phyloP scores from a whole-genome alignment of 1,139 yeast genomes.

The Kodamaea ohmeri region DNA sequence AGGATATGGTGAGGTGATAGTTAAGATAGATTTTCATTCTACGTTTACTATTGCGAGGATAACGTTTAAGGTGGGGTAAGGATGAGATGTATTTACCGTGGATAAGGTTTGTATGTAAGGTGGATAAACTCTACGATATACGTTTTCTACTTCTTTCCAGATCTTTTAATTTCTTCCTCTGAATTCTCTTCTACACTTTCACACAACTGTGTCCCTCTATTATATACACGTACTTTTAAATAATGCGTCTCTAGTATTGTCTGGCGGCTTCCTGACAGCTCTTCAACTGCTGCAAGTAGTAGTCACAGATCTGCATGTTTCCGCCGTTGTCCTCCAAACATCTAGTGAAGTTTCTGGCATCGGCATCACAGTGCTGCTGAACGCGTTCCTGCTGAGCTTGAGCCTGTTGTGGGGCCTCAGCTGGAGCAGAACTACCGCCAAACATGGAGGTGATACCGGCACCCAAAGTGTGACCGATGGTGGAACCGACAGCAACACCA shows the following conservation, averaged over 20 bases:
- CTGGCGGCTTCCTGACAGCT: conserved; percentile 95
- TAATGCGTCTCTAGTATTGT: conserved; percentile 49
- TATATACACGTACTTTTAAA: conserved; percentile 5
- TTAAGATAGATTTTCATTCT: neutral
- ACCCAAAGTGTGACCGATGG: conserved; percentile 95
- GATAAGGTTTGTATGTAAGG: no score
- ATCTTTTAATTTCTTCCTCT: no score
- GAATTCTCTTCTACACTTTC: neutral
- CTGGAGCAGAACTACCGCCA: conserved; percentile 61
- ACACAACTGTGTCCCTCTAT: no score
- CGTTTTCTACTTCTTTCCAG: no score
- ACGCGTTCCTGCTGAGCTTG: conserved; percentile 31
- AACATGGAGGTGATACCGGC: conserved; percentile 89
- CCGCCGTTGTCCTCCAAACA: conserved; percentile 92
- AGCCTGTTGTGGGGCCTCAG: conserved; percentile 41
- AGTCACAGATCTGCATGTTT: conserved; percentile 95
- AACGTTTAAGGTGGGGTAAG: no score
- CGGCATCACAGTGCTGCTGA: conserved; percentile 72
- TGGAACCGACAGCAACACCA: conserved; percentile 98
- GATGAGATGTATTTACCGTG: no score
- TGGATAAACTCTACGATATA: no score
- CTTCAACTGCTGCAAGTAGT: conserved; percentile 92
- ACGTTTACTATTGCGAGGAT: no score
- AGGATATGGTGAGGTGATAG: neutral
- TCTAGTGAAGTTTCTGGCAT: conserved; percentile 92